Percentiles rank a stretch among this genome's conserved stretches.
phyloP scores from a whole-genome alignment of 2,329 filamentous ascomycete genomes.

The Alternaria solani region DNA sequence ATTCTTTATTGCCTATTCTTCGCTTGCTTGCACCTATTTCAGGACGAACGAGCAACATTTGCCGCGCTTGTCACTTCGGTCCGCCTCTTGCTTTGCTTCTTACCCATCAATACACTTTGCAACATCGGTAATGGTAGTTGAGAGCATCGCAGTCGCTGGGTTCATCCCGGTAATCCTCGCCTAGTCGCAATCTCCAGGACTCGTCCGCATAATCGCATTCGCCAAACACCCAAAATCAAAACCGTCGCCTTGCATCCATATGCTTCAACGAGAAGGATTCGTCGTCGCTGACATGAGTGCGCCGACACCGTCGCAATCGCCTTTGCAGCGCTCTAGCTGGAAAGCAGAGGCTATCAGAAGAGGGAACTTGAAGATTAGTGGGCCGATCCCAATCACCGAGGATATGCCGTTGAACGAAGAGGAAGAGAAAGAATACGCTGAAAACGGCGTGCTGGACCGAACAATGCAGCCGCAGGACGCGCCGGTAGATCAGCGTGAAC shows the following conservation, averaged over 20 bases:
- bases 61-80: constrained; percentile 7
- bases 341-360: constrained; percentile 51
- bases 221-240: constrained; percentile 19
- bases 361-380: constrained; percentile 50
- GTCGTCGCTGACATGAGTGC: constrained; percentile 43
- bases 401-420: constrained; percentile 46
- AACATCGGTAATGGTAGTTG: constrained; percentile 28
- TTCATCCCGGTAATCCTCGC: constrained; percentile 34
- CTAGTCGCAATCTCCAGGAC: constrained; percentile 31
- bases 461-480: constrained; percentile 26
- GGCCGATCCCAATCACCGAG: constrained; percentile 50
- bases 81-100: constrained; percentile 3
- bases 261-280: constrained; percentile 45
- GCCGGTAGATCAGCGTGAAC: constrained; percentile 20
- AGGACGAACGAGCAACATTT: constrained; percentile 3
- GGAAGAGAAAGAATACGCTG: constrained; percentile 44
- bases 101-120: constrained; percentile 7
- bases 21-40: constrained; percentile 5
- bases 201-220: constrained; percentile 28
- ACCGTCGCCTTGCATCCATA: constrained; percentile 31
- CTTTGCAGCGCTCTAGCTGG: constrained; percentile 48
- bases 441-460: constrained; percentile 29
- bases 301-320: constrained; percentile 29
- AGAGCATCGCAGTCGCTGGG: constrained; percentile 23
- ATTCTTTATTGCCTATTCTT: constrained; percentile 13